Base-by-base conservation (phyloP, 805 yeast species). In the Ogataea trehaloabstinens region DNA sequence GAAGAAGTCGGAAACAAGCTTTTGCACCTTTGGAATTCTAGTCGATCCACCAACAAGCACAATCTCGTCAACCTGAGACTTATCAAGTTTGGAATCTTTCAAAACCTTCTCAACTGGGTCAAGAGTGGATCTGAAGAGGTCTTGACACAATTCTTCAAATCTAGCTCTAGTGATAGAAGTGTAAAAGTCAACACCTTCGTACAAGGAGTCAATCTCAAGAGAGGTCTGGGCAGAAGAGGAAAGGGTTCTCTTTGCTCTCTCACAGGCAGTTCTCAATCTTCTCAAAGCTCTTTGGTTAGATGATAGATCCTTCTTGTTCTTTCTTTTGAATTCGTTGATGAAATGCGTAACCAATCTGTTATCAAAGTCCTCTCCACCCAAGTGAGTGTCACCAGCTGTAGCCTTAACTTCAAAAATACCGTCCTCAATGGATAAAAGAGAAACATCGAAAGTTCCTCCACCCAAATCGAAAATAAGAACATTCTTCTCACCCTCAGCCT, bases 191-290 rank as follows among this genome's bases (percentile, higher is more conserved):
- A 86, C 70, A 77, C 97, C 97, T 74, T 89, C 96, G 71, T 66
- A 88, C 58, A 90, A 73, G 34, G 97, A 90, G 71, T 90, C 97
- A 63, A 90, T 87, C 76, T 90, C 97, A 53, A 90, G 78, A 28
- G 96, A 82, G 52, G 96, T 87, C 74, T 89, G 96, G 51, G 96
- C 88, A 45, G 95, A 85, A 24, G 96, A 89, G 30, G 97, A 91
- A 61, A 90, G 79, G 49, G 97, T 88, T 80, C 98, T 88, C 95
- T 90, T 90, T 52, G 98, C 98, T 73, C 98, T 85, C 79, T 90
- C 98, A 76, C 96, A 89, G 58, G 97, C 96, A 55, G 97, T 90
- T 81, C 97, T 85, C 70, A 90, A 80, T 82, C 97, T 88, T 80
- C 98, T 87, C 67, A 91, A 77, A 50, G 98, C 95, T 79, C 98